phyloP scores from a whole-genome alignment of 208 protist genomes.

The Acanthamoeba lenticulata region DNA sequence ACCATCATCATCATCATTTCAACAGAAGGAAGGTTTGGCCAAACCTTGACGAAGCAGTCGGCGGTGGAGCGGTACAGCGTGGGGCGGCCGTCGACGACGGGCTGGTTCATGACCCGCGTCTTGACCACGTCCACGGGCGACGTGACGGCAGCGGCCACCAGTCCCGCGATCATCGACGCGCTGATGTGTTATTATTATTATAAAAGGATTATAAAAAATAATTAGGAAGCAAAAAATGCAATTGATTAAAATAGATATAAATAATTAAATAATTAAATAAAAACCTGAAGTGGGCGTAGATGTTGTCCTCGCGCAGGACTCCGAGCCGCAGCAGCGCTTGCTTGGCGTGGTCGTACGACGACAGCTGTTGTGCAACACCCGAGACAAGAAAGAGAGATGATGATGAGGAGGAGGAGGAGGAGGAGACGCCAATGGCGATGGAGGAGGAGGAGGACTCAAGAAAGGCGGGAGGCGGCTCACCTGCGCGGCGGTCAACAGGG shows the following conservation, averaged over 20 bases:
- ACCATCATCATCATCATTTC: not conserved
- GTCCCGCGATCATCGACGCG: conserved; percentile 55
- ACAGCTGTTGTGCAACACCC: not conserved
- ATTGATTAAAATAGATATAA: not conserved
- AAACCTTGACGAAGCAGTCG: conserved; percentile 55
- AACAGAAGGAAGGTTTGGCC: not conserved
- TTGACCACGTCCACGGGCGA: conserved; percentile 62
- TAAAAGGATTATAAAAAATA: too few species aligned
- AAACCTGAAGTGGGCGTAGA: conserved; percentile 32
- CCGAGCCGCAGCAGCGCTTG: not conserved
- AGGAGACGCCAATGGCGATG: not conserved
- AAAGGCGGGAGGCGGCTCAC: not conserved
- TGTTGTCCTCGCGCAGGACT: not conserved
- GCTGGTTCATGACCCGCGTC: conserved; percentile 64
- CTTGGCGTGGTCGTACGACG: not conserved
- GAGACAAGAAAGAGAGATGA: too few species aligned
- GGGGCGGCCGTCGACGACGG: not conserved
- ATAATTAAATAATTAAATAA: not conserved
- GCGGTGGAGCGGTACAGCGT: not conserved
- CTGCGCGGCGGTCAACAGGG: conserved; percentile 52
- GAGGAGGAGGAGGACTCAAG: not conserved
- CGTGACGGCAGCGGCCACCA: conserved; percentile 31
- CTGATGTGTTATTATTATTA: not conserved
- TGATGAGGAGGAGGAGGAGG: too few species aligned
- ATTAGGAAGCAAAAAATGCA: too few species aligned